Conservation (phyloP, 1,139 yeast species). For the Wickerhamomyces sp. region DNA sequence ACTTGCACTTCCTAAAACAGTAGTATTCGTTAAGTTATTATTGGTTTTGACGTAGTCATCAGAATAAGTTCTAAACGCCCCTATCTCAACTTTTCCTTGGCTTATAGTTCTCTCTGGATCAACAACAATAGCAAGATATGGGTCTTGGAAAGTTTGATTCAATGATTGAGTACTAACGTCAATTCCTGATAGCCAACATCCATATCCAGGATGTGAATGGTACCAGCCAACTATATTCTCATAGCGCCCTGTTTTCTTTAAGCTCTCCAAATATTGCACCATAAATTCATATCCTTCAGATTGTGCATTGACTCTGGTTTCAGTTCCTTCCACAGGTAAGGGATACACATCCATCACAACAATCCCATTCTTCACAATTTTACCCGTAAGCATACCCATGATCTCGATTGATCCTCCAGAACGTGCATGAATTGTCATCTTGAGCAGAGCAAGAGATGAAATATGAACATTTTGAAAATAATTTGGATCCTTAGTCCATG, state of each 20-base stretch:
- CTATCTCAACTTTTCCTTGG: slow-evolving; percentile 74
- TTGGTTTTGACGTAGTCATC: slow-evolving; percentile 31
- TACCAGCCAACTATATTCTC: slow-evolving; percentile 88
- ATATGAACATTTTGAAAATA: slow-evolving; percentile 66
- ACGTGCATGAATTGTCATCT: slow-evolving; percentile 80
- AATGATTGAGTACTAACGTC: slow-evolving; percentile 84
- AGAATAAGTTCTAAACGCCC: slow-evolving; percentile 84
- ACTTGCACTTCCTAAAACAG: slow-evolving; percentile 1
- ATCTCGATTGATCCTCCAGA: slow-evolving; percentile 88
- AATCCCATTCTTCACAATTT: slow-evolving; percentile 52
- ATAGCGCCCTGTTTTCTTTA: slow-evolving; percentile 47
- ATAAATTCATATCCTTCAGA: slow-evolving; percentile 92
- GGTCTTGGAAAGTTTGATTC: slow-evolving; percentile 87
- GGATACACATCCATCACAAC: slow-evolving; percentile 81
- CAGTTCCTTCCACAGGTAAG: slow-evolving; percentile 93
- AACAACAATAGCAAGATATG: slow-evolving; percentile 82
- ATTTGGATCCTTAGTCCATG: slow-evolving; percentile 48
- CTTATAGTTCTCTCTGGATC: slow-evolving; percentile 73
- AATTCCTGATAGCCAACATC: slow-evolving; percentile 89
- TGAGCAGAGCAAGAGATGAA: slow-evolving; percentile 70
- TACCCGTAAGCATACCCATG: slow-evolving; percentile 93
- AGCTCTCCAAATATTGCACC: slow-evolving; percentile 72
- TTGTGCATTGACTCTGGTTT: slow-evolving; percentile 91
- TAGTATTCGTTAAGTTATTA: background rate
- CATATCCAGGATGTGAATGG: slow-evolving; percentile 97